Evolutionary conservation across 148 eudicot species (phyloP).

Genomic region (Rhododendron kiyosumense): DNA sequence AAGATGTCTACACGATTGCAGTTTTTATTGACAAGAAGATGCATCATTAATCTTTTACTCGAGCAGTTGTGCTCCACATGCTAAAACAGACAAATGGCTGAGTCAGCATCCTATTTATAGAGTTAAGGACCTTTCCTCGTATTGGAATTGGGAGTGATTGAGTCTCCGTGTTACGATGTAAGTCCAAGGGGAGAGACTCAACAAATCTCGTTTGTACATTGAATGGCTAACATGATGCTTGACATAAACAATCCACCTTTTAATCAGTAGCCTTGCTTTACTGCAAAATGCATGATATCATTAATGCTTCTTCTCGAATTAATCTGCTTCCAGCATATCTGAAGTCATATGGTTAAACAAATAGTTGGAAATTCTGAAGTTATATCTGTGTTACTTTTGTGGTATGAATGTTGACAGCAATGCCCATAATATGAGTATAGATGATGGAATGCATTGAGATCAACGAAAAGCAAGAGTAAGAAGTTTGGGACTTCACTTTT

Average conservation of each 20-base stretch:
- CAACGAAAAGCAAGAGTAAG: neutral
- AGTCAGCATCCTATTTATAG: neutral
- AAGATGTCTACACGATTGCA: neutral
- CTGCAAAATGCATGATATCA: neutral
- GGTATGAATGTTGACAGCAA: neutral
- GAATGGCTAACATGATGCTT: neutral
- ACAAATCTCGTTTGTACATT: neutral
- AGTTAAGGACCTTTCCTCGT: neutral
- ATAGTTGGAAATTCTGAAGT: neutral
- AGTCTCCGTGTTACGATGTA: neutral
- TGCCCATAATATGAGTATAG: neutral
- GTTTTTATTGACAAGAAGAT: neutral
- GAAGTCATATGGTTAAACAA: neutral
- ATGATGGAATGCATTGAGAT: neutral
- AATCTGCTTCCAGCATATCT: neutral
- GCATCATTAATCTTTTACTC: neutral
- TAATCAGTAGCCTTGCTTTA: neutral
- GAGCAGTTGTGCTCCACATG: neutral
- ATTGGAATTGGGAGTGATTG: neutral
- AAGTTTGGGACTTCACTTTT: neutral
- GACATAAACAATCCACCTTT: neutral
- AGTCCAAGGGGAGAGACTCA: neutral
- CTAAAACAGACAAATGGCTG: neutral
- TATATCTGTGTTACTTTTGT: neutral
- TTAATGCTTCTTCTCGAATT: neutral